phyloP scores from a whole-genome alignment of 2,329 filamentous ascomycete genomes.

The Alternaria longipes region DNA sequence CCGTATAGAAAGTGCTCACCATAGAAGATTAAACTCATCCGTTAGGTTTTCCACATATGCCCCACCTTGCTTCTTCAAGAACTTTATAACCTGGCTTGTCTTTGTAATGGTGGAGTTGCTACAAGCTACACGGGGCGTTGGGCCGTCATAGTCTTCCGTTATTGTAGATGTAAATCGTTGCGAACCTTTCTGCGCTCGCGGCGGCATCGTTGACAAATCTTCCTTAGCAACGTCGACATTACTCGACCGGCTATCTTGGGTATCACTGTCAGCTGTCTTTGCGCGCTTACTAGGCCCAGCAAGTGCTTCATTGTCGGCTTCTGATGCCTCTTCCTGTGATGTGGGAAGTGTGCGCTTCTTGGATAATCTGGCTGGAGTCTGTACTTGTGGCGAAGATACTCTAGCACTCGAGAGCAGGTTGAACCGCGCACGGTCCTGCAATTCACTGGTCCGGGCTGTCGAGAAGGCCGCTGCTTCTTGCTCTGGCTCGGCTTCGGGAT shows the following conservation, averaged over 20 bases:
- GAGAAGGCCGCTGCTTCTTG: conserved; percentile 19
- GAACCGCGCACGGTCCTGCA: conserved; percentile 6
- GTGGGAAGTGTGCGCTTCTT: conserved; percentile 26
- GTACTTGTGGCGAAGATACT: conserved; percentile 15
- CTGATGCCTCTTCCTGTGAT: neutral
- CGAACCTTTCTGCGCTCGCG: conserved; percentile 31
- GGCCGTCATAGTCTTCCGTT: conserved; percentile 33
- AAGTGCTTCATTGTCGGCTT: conserved; percentile 1
- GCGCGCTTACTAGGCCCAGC: conserved; percentile 27
- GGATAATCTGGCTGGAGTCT: conserved; percentile 12
- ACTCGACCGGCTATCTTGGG: conserved; percentile 20
- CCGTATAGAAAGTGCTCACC: conserved; percentile 31
- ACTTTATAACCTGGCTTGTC: conserved; percentile 37
- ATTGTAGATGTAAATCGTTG: conserved; percentile 23
- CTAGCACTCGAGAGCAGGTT: neutral
- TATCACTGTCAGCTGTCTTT: conserved; percentile 19
- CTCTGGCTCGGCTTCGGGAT: neutral
- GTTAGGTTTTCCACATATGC: conserved; percentile 42
- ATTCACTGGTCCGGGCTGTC: conserved; percentile 29
- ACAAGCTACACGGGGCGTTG: conserved; percentile 42
- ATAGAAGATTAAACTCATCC: conserved; percentile 44
- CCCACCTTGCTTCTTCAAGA: conserved; percentile 47
- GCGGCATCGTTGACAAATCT: conserved; percentile 17
- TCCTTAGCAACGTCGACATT: conserved; percentile 14
- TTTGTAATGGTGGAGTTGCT: conserved; percentile 45